These are phyloP conservation scores for Thyridium curvatum DNA, from an alignment of 2,329 filamentous ascomycete genomes.

Conservation along the genomic window DNA sequence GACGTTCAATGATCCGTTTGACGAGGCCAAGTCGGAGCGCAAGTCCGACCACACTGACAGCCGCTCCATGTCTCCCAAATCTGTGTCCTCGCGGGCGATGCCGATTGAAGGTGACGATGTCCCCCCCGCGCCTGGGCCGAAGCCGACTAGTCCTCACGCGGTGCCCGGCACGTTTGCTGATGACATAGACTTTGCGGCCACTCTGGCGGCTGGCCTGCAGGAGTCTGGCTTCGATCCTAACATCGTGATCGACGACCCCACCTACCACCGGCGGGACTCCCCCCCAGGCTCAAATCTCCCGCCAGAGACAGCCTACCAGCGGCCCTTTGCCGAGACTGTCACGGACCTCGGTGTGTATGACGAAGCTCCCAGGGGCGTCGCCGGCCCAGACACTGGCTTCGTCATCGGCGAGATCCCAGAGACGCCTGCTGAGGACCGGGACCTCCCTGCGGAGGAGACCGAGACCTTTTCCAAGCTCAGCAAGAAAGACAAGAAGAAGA, in stretches of 20 bases:
- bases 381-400: conserved; percentile 30
- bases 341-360: conserved; percentile 29
- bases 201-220: conserved; percentile 60
- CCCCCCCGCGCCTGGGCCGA: conserved; percentile 51
- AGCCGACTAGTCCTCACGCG: conserved; percentile 40
- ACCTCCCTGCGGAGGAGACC: conserved; percentile 13
- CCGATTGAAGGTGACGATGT: conserved; percentile 30
- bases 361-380: conserved; percentile 11
- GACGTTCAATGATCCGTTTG: conserved; percentile 6
- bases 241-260: conserved; percentile 61
- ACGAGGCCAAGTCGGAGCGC: conserved; percentile 2
- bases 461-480: conserved; percentile 16
- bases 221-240: conserved; percentile 66
- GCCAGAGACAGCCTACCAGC: conserved; percentile 39
- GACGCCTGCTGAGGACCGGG: conserved; percentile 29
- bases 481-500: conserved; percentile 27
- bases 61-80: conserved; percentile 4
- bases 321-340: conserved; percentile 42
- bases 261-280: conserved; percentile 57
- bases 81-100: conserved; percentile 11
- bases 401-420: conserved; percentile 40
- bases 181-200: conserved; percentile 64
- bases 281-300: conserved; percentile 49
- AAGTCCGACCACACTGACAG: no score
- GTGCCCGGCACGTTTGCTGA: conserved; percentile 62